Evolutionary conservation across 2,329 filamentous ascomycete genomes (phyloP).

Genomic region (Pseudonectria foliicola): DNA sequence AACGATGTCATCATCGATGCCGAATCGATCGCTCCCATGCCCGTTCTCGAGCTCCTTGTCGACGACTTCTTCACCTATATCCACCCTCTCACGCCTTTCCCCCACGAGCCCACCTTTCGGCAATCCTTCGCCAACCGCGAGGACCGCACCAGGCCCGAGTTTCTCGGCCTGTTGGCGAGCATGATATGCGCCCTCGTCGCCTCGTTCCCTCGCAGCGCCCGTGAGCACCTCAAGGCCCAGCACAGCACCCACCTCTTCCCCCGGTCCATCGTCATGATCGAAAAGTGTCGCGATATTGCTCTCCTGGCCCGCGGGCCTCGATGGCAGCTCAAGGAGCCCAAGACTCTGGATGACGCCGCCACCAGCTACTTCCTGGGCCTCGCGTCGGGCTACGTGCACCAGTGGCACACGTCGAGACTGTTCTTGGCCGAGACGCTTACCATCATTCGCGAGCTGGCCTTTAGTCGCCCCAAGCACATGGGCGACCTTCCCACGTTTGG

Average conservation of each 20-base stretch:
- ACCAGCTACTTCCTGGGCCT: slow-evolving; percentile 72
- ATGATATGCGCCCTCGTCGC: slow-evolving; percentile 70
- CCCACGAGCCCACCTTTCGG: slow-evolving; percentile 71
- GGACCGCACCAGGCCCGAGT: slow-evolving; percentile 58
- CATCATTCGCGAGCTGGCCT: slow-evolving; percentile 60
- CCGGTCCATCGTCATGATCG: slow-evolving; percentile 61
- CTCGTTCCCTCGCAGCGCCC: slow-evolving; percentile 66
- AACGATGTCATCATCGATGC: slow-evolving; percentile 43
- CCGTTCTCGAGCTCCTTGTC: slow-evolving; percentile 60
- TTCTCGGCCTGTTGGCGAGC: slow-evolving; percentile 63
- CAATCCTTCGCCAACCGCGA: slow-evolving; percentile 60
- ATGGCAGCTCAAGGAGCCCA: slow-evolving; percentile 39
- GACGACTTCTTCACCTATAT: slow-evolving; percentile 82
- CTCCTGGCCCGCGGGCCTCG: slow-evolving; percentile 56
- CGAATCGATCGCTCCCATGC: slow-evolving; percentile 64
- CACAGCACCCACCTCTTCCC: slow-evolving; percentile 59
- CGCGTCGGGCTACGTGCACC: slow-evolving; percentile 59
- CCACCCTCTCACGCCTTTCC: slow-evolving; percentile 69
- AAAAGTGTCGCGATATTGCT: slow-evolving; percentile 64
- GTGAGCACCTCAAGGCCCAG: slow-evolving; percentile 60
- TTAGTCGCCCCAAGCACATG: slow-evolving; percentile 48
- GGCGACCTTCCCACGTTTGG: slow-evolving; percentile 34
- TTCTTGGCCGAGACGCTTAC: slow-evolving; percentile 68
- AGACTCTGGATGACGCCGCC: slow-evolving; percentile 50
- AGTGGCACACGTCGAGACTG: slow-evolving; percentile 59